Evolutionary conservation across 2,329 filamentous ascomycete genomes (phyloP), one percentile per base, ranked within the genome.

Genomic region (Tolypocladium nubicola): DNA sequence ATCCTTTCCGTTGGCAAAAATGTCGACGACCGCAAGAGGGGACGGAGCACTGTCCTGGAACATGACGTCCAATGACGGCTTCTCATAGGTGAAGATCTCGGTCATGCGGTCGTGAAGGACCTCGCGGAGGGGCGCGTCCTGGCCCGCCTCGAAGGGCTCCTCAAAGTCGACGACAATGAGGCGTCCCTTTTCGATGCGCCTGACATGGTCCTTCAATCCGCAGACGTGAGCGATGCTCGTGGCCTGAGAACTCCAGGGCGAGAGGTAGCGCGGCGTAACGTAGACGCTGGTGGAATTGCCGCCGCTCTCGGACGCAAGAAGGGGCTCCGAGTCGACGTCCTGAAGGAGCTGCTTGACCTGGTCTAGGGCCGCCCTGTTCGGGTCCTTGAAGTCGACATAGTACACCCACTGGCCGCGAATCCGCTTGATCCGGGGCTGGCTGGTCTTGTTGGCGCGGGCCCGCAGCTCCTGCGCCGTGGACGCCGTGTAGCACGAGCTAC

Each of bases 171-270:
- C 79, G 64, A 85, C 86, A 60, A 97, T 80, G 65, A 88, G 81
- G 65, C 94, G 84, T 55, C 92, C 94, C 64, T 91, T 84, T 75
- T 99, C 94, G 63, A 97, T 89, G 58, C 93, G 86, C 68, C 86
- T 82, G 37, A 88, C 80, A 56, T 83, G 73, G 47, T 81, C 76
- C 64, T 85, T 83, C 59, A 97, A 77, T 33, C 89, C 92, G 70
- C 93, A 97, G 38, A 97, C 93, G 63, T 94, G 86, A 56, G 93
- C 88, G 70, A 97, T 97, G 70, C 86, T 93, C 52, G 93, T 96
- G 35, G 92, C 93, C 73, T 97, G 92, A 57, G 92, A 96, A 74
- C 91, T 97, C 94, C 94, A 99, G 69, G 94, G 94, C 45, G 92
- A 97, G 64, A 96, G 92, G 65, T 89, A 88, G 63, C 93, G 84